Conservation (phyloP, 441 rosid genomes). For the Pelargonium citronellum region DNA sequence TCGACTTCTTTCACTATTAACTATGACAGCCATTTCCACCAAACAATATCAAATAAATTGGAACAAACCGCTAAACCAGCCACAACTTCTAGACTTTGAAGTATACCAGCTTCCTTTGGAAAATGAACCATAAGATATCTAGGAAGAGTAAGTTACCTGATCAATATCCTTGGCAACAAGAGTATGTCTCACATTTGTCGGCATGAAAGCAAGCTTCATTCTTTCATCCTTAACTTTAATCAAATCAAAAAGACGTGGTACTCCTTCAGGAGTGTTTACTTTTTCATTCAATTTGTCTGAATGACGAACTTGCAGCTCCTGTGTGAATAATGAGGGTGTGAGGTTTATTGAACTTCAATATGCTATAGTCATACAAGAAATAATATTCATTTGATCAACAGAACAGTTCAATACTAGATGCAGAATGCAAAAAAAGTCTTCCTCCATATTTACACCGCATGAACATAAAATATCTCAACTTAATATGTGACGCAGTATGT, state of each 20-base stretch:
- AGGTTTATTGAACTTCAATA: conserved; percentile 3
- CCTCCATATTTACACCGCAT: too few relatives aligned
- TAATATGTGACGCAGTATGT: too few relatives aligned
- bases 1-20: conserved; percentile 2
- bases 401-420: neutral
- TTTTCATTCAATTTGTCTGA: conserved; percentile 51
- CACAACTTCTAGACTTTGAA: neutral
- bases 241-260: conserved; percentile 85
- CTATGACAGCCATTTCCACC: conserved; percentile 1
- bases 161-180: conserved; percentile 83
- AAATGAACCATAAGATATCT: neutral
- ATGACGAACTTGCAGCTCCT: conserved; percentile 80
- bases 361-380: neutral
- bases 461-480: too few relatives aligned
- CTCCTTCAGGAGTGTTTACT: conserved; percentile 76
- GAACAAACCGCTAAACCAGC: neutral
- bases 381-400: neutral
- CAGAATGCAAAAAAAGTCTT: neutral
- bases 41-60: conserved; percentile 1
- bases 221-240: conserved; percentile 80
- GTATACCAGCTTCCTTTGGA: neutral
- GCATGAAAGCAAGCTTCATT: conserved; percentile 90
- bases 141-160: conserved; percentile 44
- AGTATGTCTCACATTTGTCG: conserved; percentile 59
- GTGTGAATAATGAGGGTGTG: conserved; percentile 22